Evolutionary conservation across 352 stramenopile genomes (phyloP).

Genomic region (Pythium phragmiticola): DNA sequence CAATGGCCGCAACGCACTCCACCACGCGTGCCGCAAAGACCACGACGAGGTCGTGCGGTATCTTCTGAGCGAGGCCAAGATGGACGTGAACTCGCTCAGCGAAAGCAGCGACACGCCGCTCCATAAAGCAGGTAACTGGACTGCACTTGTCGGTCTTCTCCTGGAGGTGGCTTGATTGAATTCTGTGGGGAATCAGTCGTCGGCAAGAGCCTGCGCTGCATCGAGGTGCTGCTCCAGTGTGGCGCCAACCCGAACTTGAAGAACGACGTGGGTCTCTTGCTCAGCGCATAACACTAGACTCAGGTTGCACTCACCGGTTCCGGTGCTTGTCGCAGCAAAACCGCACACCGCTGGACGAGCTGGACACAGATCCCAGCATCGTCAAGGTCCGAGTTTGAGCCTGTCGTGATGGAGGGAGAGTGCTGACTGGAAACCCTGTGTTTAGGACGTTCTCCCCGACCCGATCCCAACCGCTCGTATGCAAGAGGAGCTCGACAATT

Average conservation of each 20-base stretch:
- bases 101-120: conserved; percentile 76
- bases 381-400: conserved; percentile 29
- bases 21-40: conserved; percentile 77
- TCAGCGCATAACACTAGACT: background rate
- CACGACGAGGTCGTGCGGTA: conserved; percentile 61
- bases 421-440: background rate
- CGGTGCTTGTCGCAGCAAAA: conserved; percentile 41
- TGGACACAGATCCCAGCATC: conserved; percentile 34
- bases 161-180: background rate
- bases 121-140: conserved; percentile 65
- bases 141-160: background rate
- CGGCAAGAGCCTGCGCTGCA: conserved; percentile 52
- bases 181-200: conserved; percentile 27
- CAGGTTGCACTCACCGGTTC: background rate
- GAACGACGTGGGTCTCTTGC: conserved; percentile 48
- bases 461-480: conserved; percentile 28
- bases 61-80: conserved; percentile 40
- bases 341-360: conserved; percentile 60
- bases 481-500: conserved; percentile 24
- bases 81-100: conserved; percentile 59
- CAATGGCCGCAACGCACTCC: conserved; percentile 68
- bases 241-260: conserved; percentile 53
- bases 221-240: conserved; percentile 60
- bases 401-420: background rate
- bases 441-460: conserved; percentile 24